Conservation (phyloP, 805 yeast genomes). For the Barnettozyma vustinii region DNA sequence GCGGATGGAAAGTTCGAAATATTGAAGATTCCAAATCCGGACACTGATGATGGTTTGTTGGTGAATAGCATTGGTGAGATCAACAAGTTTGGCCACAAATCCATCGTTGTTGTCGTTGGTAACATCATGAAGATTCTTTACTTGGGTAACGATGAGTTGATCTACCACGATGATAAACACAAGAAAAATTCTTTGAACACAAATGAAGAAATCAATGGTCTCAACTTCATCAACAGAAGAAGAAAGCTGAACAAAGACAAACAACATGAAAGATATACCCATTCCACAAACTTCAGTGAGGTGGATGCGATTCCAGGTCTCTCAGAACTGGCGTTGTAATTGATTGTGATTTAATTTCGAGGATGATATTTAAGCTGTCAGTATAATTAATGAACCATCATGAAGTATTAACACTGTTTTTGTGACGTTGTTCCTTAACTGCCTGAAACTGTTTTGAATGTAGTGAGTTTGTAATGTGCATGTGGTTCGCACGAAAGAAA, state of each 20-base stretch:
- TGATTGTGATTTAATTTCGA: no score
- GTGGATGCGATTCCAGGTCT: constrained; percentile 19
- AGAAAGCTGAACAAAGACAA: constrained; percentile 24
- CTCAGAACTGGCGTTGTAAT: constrained; percentile 16
- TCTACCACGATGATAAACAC: constrained; percentile 51
- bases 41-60: constrained; percentile 37
- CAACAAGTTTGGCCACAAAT: constrained; percentile 68
- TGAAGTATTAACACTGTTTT: background rate
- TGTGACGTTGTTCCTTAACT: no score
- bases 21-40: constrained; percentile 51
- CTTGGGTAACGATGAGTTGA: constrained; percentile 68
- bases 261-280: constrained; percentile 1
- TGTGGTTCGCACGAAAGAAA: no score
- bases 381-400: background rate
- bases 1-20: constrained; percentile 57
- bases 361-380: no score
- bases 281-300: constrained; percentile 20
- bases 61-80: constrained; percentile 57
- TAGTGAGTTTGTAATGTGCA: no score
- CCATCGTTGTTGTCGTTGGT: constrained; percentile 72
- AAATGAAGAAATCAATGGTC: constrained; percentile 39
- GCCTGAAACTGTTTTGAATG: no score
- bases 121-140: constrained; percentile 66
- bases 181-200: constrained; percentile 12
- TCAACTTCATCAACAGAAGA: constrained; percentile 47